Conservation (phyloP, 805 yeast species). For the Lipomyces japonicus region DNA sequence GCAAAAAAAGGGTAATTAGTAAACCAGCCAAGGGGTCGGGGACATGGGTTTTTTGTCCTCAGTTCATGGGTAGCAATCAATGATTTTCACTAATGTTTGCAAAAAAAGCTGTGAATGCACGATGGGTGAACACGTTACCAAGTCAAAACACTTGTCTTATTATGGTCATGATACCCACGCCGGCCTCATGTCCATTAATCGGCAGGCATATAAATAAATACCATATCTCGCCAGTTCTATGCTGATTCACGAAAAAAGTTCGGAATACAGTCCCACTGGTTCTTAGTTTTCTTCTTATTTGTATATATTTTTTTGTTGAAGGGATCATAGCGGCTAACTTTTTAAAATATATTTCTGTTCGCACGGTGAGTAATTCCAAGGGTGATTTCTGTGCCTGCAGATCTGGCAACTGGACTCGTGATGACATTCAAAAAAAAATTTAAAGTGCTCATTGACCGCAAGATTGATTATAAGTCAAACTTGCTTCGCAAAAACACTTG, state of each 20-base stretch:
- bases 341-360: not conserved
- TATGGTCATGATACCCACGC: too few relatives aligned
- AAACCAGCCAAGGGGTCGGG: too few relatives aligned
- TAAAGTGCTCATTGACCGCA: not conserved
- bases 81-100: too few relatives aligned
- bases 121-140: too few relatives aligned
- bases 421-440: too few relatives aligned
- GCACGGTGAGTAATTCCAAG: not conserved
- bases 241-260: not conserved
- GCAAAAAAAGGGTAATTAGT: too few relatives aligned
- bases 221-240: not conserved
- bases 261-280: not conserved
- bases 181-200: too few relatives aligned
- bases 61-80: too few relatives aligned
- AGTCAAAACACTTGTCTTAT: too few relatives aligned
- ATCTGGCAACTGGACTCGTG: not conserved
- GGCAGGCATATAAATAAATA: not conserved
- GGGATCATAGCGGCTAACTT: not conserved
- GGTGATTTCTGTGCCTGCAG: not conserved
- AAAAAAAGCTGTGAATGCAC: too few relatives aligned
- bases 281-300: not conserved
- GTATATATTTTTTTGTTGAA: not conserved
- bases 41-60: too few relatives aligned
- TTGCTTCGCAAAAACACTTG: not conserved
- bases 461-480: not conserved